Conservation (phyloP, 768 basidiomycete genomes). For the Termitomyces sp. region DNA sequence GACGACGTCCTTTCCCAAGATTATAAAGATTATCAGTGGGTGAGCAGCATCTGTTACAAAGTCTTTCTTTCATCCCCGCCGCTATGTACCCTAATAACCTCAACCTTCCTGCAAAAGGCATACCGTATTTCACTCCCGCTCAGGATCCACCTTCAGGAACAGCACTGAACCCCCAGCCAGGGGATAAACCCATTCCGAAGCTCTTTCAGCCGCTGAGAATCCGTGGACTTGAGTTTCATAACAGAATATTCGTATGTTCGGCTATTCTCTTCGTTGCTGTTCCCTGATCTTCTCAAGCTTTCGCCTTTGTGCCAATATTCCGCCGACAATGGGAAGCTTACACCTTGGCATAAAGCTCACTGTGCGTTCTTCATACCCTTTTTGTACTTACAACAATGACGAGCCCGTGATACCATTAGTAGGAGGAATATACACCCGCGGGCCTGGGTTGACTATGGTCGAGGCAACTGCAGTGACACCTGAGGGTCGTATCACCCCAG, state of each 20-base stretch:
- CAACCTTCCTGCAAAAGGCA: constrained; percentile 12
- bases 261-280: neutral
- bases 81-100: constrained; percentile 13
- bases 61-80: neutral
- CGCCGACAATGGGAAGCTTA: constrained; percentile 43
- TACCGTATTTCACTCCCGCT: constrained; percentile 37
- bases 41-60: neutral
- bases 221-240: constrained; percentile 46
- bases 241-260: constrained; percentile 45
- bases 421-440: constrained; percentile 46
- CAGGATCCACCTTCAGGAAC: constrained; percentile 39
- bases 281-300: constrained; percentile 22
- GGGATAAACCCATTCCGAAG: constrained; percentile 25
- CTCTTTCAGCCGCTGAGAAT: constrained; percentile 55
- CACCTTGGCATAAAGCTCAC: constrained; percentile 56
- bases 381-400: constrained; percentile 3
- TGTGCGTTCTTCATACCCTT: constrained; percentile 34
- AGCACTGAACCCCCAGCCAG: constrained; percentile 33
- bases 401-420: constrained; percentile 25
- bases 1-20: neutral
- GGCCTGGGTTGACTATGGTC: constrained; percentile 52
- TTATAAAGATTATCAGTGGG: neutral
- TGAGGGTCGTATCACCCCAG: constrained; percentile 61
- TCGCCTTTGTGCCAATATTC: constrained; percentile 62
- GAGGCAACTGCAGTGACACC: constrained; percentile 65